A percentile compares a stretch with the other conserved stretches of the same genome.
Evolutionary conservation across 2,329 filamentous ascomycete species (phyloP).

Genomic region (Zymoseptoria ardabiliae): DNA sequence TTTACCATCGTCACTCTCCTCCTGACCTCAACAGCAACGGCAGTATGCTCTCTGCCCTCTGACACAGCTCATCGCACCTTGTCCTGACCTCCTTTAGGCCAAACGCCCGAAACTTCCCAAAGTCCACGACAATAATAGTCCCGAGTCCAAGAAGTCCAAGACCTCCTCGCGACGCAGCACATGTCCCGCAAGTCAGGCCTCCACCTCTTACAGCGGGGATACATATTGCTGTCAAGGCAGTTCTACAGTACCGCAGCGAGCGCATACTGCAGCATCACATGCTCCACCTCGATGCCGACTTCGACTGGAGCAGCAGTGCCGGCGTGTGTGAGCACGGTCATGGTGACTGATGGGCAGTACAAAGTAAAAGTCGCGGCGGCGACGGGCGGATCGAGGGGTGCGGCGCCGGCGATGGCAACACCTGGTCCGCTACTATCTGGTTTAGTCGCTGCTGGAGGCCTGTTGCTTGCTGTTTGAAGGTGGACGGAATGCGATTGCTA

Average conservation of each 20-base stretch:
- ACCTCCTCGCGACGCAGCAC: background rate
- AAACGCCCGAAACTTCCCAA: too few species aligned
- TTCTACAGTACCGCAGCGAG: background rate
- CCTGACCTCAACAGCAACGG: too few species aligned
- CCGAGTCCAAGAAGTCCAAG: background rate
- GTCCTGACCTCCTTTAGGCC: too few species aligned
- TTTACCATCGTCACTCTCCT: too few species aligned
- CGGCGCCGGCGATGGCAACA: background rate
- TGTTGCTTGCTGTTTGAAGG: background rate
- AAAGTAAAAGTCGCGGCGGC: background rate
- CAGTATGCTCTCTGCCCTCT: too few species aligned
- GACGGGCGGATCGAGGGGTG: background rate
- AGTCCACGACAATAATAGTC: too few species aligned
- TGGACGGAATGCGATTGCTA: too few species aligned
- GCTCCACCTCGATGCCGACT: background rate
- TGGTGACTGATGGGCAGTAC: background rate
- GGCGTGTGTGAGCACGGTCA: background rate
- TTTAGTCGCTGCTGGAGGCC: background rate
- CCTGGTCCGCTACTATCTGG: background rate
- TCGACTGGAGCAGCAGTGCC: background rate
- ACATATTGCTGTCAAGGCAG: background rate
- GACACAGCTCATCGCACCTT: too few species aligned
- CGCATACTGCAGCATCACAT: background rate
- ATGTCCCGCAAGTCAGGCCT: background rate
- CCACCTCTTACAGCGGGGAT: background rate